A percentile compares a stretch with the other conserved stretches of the same genome.
Evolutionary conservation across 2,329 filamentous ascomycete species (phyloP).

Genomic region (Rhinocladiella similis): DNA sequence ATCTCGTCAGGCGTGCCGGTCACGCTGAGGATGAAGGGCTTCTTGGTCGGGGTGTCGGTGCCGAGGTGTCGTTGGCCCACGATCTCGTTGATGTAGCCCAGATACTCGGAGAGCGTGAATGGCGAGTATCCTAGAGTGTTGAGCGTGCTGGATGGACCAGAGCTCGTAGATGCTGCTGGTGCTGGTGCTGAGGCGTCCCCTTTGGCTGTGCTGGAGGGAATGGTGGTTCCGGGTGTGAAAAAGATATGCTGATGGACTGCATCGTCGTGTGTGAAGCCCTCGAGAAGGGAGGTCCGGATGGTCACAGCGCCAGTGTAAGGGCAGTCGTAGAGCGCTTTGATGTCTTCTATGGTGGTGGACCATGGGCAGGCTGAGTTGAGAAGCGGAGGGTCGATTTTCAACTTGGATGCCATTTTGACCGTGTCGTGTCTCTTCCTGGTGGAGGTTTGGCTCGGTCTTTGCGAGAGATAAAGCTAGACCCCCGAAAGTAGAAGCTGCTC

Average conservation of each 20-base stretch:
- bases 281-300: conserved; percentile 66
- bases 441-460: too few species aligned
- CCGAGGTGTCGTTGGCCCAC: conserved; percentile 38
- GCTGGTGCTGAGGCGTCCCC: conserved; percentile 19
- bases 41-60: conserved; percentile 43
- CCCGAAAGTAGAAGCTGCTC: too few species aligned
- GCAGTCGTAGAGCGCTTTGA: conserved; percentile 61
- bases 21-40: conserved; percentile 63
- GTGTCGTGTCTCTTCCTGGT: background rate
- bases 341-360: conserved; percentile 66
- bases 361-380: conserved; percentile 76
- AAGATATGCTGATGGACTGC: conserved; percentile 54
- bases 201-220: conserved; percentile 11
- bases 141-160: conserved; percentile 37
- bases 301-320: conserved; percentile 71
- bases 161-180: conserved; percentile 5
- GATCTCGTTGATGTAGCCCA: conserved; percentile 53
- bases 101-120: conserved; percentile 58
- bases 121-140: conserved; percentile 78
- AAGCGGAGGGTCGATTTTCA: conserved; percentile 61
- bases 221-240: conserved; percentile 25
- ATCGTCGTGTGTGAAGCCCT: conserved; percentile 63
- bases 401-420: conserved; percentile 12
- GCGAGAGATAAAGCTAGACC: too few species aligned
- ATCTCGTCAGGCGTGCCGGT: conserved; percentile 65